Evolutionary conservation across 202 grass and related monocot species (phyloP).

Genomic region (Setaria viridis): DNA sequence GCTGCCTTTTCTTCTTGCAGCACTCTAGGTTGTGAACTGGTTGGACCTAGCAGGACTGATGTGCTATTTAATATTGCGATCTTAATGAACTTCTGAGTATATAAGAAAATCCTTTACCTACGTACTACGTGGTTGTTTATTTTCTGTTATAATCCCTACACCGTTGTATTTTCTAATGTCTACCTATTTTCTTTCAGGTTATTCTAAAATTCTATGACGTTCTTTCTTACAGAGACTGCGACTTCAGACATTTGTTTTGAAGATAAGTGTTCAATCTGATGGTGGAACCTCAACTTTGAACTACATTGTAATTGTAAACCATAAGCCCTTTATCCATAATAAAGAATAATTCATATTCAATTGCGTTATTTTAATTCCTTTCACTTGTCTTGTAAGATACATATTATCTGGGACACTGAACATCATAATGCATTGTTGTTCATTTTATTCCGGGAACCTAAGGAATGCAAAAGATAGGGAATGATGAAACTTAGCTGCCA

Average conservation of each 20-base stretch:
- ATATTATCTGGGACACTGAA: constrained; percentile 21
- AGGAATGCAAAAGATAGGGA: constrained; percentile 3
- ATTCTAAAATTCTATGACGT: constrained; percentile 42
- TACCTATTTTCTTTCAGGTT: constrained; percentile 62
- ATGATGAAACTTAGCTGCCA: constrained; percentile 9
- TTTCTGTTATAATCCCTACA: background rate
- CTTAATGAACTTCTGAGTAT: constrained; percentile 21
- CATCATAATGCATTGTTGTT: constrained; percentile 18
- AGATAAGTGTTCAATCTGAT: constrained; percentile 75
- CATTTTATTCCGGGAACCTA: constrained; percentile 27
- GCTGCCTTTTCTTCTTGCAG: constrained; percentile 4
- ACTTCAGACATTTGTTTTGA: constrained; percentile 52
- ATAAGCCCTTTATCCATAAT: constrained; percentile 46
- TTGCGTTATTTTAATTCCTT: constrained; percentile 36
- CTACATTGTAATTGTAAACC: constrained; percentile 86
- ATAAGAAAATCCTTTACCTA: background rate
- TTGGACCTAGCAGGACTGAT: background rate
- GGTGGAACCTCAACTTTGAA: constrained; percentile 81
- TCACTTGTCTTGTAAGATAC: constrained; percentile 26
- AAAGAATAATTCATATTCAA: constrained; percentile 25
- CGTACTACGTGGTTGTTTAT: constrained; percentile 30
- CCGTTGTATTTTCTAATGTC: constrained; percentile 12
- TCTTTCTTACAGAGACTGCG: constrained; percentile 43
- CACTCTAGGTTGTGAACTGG: background rate
- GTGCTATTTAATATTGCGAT: background rate